phyloP scores from a whole-genome alignment of 2,329 filamentous ascomycete genomes.

The Hypoxylon sp. region DNA sequence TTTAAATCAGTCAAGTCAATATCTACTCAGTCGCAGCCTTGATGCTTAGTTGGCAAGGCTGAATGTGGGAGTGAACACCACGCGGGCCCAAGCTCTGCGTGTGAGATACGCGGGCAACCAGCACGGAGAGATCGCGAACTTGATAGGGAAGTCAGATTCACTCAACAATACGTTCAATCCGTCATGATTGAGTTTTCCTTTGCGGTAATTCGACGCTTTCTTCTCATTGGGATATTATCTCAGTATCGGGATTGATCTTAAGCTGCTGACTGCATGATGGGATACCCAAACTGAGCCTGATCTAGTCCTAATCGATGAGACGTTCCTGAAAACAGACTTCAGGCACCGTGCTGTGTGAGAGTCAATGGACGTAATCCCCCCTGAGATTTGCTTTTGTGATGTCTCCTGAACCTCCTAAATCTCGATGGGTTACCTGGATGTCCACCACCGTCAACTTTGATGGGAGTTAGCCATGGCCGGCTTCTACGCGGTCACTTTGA shows the following conservation, averaged over 20 bases:
- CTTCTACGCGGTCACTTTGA: not conserved
- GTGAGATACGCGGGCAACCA: not conserved
- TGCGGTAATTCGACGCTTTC: not conserved
- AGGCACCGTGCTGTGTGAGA: not conserved
- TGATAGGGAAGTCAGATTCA: not conserved
- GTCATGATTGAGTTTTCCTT: not conserved
- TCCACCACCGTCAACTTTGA: conserved; percentile 13
- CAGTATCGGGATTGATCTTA: not conserved
- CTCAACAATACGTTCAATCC: not conserved
- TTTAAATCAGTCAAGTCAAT: not conserved
- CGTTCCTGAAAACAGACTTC: not conserved
- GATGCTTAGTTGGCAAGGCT: not conserved
- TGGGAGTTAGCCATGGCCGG: not conserved
- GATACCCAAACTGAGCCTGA: conserved; percentile 8
- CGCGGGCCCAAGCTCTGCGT: not conserved
- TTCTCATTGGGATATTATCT: not conserved
- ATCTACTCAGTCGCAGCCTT: not conserved
- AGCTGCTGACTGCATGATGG: not conserved
- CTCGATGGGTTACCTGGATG: conserved; percentile 14
- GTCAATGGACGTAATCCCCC: not conserved
- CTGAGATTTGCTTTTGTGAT: not conserved
- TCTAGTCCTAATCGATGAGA: not conserved
- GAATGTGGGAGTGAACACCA: not conserved
- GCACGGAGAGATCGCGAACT: not conserved
- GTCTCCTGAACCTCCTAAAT: not conserved